A percentile compares a stretch with the other conserved stretches of the same genome.
Evolutionary conservation across 352 stramenopile species (phyloP).

Genomic region (Globisporangium spinosum): DNA sequence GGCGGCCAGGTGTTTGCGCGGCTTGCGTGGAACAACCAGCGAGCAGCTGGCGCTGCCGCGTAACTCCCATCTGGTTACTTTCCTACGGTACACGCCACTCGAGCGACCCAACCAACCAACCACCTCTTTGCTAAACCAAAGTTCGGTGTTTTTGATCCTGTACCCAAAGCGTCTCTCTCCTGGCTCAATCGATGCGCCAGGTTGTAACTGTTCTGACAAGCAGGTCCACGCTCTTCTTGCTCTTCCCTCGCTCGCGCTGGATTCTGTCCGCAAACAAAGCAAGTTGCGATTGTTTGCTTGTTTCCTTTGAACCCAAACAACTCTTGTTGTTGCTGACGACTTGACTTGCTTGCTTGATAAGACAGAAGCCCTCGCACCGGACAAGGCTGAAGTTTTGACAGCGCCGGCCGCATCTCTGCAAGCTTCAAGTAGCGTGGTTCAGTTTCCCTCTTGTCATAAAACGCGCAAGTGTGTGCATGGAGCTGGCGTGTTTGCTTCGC

Average conservation of each 20-base stretch:
- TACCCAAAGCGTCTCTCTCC: neutral
- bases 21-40: neutral
- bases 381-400: constrained; percentile 11
- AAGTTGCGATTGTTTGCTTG: no score
- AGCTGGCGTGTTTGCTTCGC: neutral
- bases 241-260: no score
- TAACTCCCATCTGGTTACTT: constrained; percentile 1
- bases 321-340: no score
- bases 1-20: neutral
- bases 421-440: constrained; percentile 2
- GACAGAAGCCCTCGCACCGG: neutral
- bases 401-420: constrained; percentile 9
- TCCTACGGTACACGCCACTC: neutral
- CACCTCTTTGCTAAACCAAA: neutral
- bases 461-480: neutral
- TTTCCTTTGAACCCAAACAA: no score
- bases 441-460: constrained; percentile 5
- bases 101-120: neutral
- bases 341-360: neutral
- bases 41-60: neutral
- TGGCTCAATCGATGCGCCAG: neutral
- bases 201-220: no score
- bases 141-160: neutral
- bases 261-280: no score
- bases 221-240: no score